These are phyloP conservation scores for Chlorella sp. DNA, from an alignment of 139 green algal species.

Conservation along the genomic window DNA sequence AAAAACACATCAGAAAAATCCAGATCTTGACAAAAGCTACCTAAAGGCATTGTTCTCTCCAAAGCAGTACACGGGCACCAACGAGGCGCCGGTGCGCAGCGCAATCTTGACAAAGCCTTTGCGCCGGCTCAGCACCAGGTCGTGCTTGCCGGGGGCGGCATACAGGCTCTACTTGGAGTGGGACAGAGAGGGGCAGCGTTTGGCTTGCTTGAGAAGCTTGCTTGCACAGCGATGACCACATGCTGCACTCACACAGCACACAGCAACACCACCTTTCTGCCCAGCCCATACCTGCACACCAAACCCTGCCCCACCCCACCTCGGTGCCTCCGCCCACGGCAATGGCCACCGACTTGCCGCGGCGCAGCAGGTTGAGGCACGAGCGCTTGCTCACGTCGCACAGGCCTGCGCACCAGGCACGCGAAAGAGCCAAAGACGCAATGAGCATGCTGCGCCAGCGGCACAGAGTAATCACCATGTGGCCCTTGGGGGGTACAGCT, in stretches of 20 bases:
- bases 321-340: constrained; percentile 38
- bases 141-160: constrained; percentile 28
- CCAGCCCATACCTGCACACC: too few species aligned
- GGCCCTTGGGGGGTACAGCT: neutral
- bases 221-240: too few species aligned
- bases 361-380: constrained; percentile 31
- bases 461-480: neutral
- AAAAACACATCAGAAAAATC: too few species aligned
- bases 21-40: too few species aligned
- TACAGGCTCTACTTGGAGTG: constrained; percentile 23
- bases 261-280: too few species aligned
- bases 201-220: too few species aligned
- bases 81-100: constrained; percentile 33
- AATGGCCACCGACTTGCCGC: constrained; percentile 26
- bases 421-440: neutral
- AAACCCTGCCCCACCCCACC: neutral
- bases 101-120: constrained; percentile 47
- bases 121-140: constrained; percentile 37
- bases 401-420: neutral
- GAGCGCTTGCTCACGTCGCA: constrained; percentile 31
- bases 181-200: too few species aligned
- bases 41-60: constrained; percentile 43
- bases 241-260: too few species aligned
- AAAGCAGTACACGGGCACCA: constrained; percentile 45
- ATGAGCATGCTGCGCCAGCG: neutral